Percentiles rank a stretch among this genome's conserved stretches.
phyloP scores from a whole-genome alignment of 345 rosid species.

The Toxicodendron radicans region DNA sequence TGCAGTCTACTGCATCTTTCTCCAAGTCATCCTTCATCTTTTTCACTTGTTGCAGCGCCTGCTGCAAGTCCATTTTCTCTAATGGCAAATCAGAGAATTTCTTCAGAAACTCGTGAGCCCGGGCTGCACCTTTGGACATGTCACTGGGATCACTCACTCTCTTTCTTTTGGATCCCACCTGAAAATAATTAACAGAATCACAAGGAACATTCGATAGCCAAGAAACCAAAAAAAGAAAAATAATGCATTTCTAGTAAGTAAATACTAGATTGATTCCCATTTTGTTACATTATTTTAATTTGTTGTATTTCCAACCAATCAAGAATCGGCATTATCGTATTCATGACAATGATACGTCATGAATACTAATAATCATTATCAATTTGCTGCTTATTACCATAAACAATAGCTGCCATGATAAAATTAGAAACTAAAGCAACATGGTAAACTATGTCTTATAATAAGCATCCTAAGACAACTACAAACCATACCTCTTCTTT shows the following conservation, averaged over 20 bases:
- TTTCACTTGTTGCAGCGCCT: conserved; percentile 54
- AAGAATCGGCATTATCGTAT: background rate
- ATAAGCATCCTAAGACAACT: background rate
- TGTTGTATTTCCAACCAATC: background rate
- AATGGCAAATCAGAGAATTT: conserved; percentile 82
- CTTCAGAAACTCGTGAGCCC: conserved; percentile 77
- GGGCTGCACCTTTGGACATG: conserved; percentile 64
- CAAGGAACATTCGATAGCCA: background rate
- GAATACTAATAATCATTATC: background rate
- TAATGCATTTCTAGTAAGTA: too few relatives aligned
- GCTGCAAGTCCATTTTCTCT: conserved; percentile 76
- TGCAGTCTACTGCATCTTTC: conserved; percentile 60
- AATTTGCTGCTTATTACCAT: conserved; percentile 1
- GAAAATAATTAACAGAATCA: conserved; percentile 12
- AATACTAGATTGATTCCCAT: background rate
- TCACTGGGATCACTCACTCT: conserved; percentile 57
- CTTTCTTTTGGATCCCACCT: conserved; percentile 78
- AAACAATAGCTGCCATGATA: conserved; percentile 7
- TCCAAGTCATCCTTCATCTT: conserved; percentile 64
- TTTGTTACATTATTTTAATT: background rate
- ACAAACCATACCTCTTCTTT: conserved; percentile 40
- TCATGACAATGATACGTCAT: too few relatives aligned
- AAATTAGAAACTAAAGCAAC: background rate
- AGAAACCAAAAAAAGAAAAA: background rate
- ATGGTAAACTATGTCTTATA: too few relatives aligned